These are phyloP conservation scores for Pseudoturritis turrita DNA, from an alignment of 345 rosid genomes.

Conservation along the genomic window DNA sequence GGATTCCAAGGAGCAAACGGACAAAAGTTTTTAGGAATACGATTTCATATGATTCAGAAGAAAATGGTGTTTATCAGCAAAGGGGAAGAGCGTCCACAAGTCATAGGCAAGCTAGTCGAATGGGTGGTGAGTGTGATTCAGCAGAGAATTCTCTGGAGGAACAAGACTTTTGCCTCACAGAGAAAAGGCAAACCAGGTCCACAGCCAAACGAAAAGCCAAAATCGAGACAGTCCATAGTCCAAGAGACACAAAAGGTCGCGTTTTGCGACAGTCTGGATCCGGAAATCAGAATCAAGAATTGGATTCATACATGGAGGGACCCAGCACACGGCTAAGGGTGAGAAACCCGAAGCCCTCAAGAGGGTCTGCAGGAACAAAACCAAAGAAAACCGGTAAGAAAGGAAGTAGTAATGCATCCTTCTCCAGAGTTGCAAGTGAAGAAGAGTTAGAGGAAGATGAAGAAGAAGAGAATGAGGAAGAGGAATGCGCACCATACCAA, in stretches of 20 bases:
- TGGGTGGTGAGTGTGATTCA: slow-evolving; percentile 42
- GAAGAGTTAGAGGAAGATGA: slow-evolving; percentile 46
- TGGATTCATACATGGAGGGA: slow-evolving; percentile 48
- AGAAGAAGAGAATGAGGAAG: slow-evolving; percentile 53
- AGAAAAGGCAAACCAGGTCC: slow-evolving; percentile 23
- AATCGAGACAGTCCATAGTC: slow-evolving; percentile 25
- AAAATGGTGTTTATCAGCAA: slow-evolving; percentile 25
- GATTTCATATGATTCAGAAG: slow-evolving; percentile 40
- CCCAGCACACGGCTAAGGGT: slow-evolving; percentile 76
- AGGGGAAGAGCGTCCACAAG: slow-evolving; percentile 35
- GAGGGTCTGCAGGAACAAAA: slow-evolving; percentile 34
- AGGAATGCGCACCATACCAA: slow-evolving; percentile 34
- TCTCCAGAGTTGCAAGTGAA: slow-evolving; percentile 32
- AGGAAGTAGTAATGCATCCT: slow-evolving; percentile 35
- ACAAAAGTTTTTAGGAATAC: slow-evolving; percentile 31
- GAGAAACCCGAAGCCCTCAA: slow-evolving; percentile 42
- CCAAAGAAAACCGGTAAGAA: slow-evolving; percentile 49
- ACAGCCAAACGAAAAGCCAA: slow-evolving; percentile 34
- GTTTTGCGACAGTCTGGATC: slow-evolving; percentile 7
- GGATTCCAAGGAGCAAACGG: slow-evolving; percentile 44
- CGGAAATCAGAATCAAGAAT: slow-evolving; percentile 37
- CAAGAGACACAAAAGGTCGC: slow-evolving; percentile 18
- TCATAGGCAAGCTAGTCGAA: slow-evolving; percentile 23
- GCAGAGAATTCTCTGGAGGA: slow-evolving; percentile 29
- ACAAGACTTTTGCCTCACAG: not conserved